Evolutionary conservation across 331 rosid species (phyloP).

Genomic region (Pyrus hybrid): DNA sequence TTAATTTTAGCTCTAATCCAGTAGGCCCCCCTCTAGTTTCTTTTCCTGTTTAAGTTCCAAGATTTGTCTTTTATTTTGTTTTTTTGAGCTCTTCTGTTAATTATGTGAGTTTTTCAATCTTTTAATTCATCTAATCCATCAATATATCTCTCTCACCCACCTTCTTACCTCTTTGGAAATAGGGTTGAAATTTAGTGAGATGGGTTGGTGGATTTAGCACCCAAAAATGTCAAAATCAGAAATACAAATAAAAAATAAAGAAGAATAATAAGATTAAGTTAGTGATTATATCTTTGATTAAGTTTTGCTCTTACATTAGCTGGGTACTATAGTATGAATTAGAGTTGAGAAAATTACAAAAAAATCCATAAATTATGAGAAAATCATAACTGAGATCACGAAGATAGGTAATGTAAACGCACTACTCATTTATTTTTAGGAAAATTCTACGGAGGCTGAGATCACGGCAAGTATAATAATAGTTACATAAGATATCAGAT

Average conservation of each 20-base stretch:
- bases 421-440: not conserved
- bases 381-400: not conserved
- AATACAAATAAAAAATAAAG: not conserved
- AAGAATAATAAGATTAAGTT: constrained; percentile 26
- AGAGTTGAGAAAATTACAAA: constrained; percentile 30
- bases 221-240: constrained; percentile 38
- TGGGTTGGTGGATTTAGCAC: constrained; percentile 57
- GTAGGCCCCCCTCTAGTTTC: constrained; percentile 19
- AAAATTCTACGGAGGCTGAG: not conserved
- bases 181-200: constrained; percentile 33
- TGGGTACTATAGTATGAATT: constrained; percentile 15
- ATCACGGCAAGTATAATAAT: not conserved
- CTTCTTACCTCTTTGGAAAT: constrained; percentile 14
- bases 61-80: not conserved
- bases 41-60: constrained; percentile 4
- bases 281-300: constrained; percentile 33
- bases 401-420: constrained; percentile 12
- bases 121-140: no score
- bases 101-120: no score
- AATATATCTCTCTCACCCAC: constrained; percentile 12
- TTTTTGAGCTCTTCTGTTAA: not conserved
- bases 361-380: constrained; percentile 18
- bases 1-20: not conserved
- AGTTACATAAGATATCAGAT: constrained; percentile 6
- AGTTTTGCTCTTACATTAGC: constrained; percentile 13